phyloP scores from a whole-genome alignment of 2,329 filamentous ascomycete species.

The Xylariomycetidae sp. region DNA sequence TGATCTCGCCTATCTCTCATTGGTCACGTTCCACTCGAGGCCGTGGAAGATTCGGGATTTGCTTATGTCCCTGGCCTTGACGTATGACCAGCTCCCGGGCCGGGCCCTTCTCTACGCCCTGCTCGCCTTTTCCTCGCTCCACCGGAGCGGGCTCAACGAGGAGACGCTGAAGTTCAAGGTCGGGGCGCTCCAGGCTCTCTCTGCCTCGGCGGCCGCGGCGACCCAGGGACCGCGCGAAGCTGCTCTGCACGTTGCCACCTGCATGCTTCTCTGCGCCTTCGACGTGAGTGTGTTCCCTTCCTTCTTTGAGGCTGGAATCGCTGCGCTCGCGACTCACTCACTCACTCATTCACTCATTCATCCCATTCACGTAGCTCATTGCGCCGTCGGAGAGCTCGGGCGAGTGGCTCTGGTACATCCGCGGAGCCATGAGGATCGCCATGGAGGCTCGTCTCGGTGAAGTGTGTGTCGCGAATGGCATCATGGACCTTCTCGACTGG shows the following conservation, averaged over 20 bases:
- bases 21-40: slow-evolving; percentile 14
- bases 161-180: slow-evolving; percentile 22
- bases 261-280: slow-evolving; percentile 25
- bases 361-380: slow-evolving; percentile 14
- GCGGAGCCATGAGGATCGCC: slow-evolving; percentile 15
- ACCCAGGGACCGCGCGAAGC: slow-evolving; percentile 11
- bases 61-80: slow-evolving; percentile 21
- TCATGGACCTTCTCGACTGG: slow-evolving; percentile 22
- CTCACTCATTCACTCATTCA: not conserved
- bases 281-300: slow-evolving; percentile 17
- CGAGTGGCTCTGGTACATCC: slow-evolving; percentile 24
- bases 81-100: slow-evolving; percentile 12
- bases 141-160: slow-evolving; percentile 15
- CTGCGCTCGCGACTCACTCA: not conserved
- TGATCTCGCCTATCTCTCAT: slow-evolving; percentile 13
- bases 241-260: slow-evolving; percentile 24
- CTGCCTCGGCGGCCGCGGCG: slow-evolving; percentile 13
- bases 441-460: not conserved
- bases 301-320: too few relatives aligned
- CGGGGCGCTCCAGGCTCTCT: slow-evolving; percentile 16
- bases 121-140: slow-evolving; percentile 22
- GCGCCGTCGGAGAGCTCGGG: slow-evolving; percentile 18
- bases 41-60: slow-evolving; percentile 14
- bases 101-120: slow-evolving; percentile 18
- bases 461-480: not conserved